Conservation (phyloP, 495 filamentous ascomycete genomes). For the Penicillium pancosmium region DNA sequence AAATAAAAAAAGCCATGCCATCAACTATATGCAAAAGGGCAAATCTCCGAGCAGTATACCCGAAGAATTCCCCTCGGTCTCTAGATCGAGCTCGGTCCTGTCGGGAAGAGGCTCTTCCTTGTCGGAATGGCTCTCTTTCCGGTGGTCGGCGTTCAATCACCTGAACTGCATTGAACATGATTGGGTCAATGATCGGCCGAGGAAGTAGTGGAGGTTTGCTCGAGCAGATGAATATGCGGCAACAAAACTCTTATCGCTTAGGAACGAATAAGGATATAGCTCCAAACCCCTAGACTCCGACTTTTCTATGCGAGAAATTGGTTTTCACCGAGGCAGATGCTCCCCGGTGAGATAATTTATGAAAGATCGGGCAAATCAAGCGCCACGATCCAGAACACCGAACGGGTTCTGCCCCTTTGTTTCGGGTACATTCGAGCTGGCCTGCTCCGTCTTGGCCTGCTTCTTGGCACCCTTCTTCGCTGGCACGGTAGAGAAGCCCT, state of each 20-base stretch:
- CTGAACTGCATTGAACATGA: background rate
- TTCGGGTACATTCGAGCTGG: constrained; percentile 13
- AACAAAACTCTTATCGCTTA: background rate
- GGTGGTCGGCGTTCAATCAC: background rate
- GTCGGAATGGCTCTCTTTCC: background rate
- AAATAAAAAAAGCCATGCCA: constrained; percentile 8
- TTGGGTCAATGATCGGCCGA: background rate
- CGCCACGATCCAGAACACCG: constrained; percentile 37
- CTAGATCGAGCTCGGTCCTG: background rate
- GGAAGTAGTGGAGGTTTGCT: background rate
- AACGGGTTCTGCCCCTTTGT: constrained; percentile 41
- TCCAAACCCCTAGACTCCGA: constrained; percentile 1
- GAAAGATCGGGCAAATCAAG: constrained; percentile 10
- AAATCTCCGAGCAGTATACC: background rate
- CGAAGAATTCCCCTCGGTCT: background rate
- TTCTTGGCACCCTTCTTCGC: constrained; percentile 48
- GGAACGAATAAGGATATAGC: background rate
- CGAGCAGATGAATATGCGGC: background rate
- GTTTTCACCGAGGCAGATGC: background rate
- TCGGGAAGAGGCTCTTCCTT: constrained; percentile 5
- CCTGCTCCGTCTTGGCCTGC: constrained; percentile 27
- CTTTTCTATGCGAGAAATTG: constrained; percentile 3
- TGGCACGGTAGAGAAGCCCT: constrained; percentile 40
- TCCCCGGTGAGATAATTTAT: background rate
- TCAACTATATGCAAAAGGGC: background rate